Percentiles rank a stretch among this genome's conserved stretches.
phyloP scores from a whole-genome alignment of 306 rosid species.

The Aeschynomene evenia region DNA sequence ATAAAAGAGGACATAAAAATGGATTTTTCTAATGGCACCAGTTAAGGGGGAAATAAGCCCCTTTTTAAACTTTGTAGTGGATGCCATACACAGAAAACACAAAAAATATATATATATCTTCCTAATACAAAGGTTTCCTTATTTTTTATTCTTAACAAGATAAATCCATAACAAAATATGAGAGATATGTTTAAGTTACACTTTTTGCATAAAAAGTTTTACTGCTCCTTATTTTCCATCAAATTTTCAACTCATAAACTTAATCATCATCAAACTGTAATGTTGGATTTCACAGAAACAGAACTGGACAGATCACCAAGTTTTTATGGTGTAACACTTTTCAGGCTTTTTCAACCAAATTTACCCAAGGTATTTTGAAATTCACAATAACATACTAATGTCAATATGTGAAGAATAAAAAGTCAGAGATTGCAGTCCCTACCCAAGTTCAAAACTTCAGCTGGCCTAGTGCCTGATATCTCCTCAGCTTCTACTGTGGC shows the following conservation, averaged over 20 bases:
- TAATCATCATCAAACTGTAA: background rate
- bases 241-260: background rate
- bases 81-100: too few relatives aligned
- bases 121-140: too few relatives aligned
- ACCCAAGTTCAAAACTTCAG: constrained; percentile 90
- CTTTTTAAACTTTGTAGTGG: too few relatives aligned
- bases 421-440: constrained; percentile 24
- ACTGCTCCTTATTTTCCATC: constrained; percentile 4
- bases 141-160: too few relatives aligned
- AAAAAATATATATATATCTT: too few relatives aligned
- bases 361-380: background rate
- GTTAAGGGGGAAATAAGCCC: too few relatives aligned
- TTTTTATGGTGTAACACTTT: background rate
- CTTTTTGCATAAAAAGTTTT: background rate
- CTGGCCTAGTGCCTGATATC: constrained; percentile 79
- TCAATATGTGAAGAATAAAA: background rate
- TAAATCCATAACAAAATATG: background rate
- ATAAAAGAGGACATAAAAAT: background rate
- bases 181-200: background rate
- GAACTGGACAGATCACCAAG: background rate
- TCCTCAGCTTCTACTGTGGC: constrained; percentile 76
- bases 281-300: background rate
- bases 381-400: background rate
- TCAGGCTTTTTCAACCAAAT: background rate
- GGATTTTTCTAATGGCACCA: background rate